phyloP scores from a whole-genome alignment of 2,329 filamentous ascomycete genomes.

The Diaporthe vexans region DNA sequence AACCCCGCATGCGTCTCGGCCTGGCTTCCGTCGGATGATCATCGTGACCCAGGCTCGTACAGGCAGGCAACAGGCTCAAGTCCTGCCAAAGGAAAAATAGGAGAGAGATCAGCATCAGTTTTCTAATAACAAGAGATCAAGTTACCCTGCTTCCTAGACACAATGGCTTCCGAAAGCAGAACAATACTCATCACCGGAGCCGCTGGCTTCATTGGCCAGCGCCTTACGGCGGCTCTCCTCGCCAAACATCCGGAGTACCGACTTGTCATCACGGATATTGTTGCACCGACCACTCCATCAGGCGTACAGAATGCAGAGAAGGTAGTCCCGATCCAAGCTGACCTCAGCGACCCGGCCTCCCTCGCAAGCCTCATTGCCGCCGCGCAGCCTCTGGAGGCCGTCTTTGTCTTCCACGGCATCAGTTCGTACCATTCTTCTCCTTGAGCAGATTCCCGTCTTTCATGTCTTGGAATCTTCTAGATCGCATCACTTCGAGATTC shows the following conservation, averaged over 20 bases:
- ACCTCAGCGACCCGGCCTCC: slow-evolving; percentile 38
- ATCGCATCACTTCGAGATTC: background rate
- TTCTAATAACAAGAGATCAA: too few relatives aligned
- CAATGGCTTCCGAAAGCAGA: slow-evolving; percentile 35
- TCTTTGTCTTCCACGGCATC: slow-evolving; percentile 72
- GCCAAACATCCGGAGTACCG: slow-evolving; percentile 53
- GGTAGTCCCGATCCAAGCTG: slow-evolving; percentile 36
- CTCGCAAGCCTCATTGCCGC: slow-evolving; percentile 37
- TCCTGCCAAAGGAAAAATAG: background rate
- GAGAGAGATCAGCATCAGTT: background rate
- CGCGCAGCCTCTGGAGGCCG: slow-evolving; percentile 43
- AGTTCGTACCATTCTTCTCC: background rate
- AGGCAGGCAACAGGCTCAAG: background rate
- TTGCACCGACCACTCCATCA: slow-evolving; percentile 25
- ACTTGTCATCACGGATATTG: slow-evolving; percentile 67
- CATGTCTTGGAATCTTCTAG: background rate
- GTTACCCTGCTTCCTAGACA: background rate
- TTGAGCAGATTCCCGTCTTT: too few relatives aligned
- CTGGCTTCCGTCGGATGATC: background rate
- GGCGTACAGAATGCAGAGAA: slow-evolving; percentile 6
- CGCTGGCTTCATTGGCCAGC: slow-evolving; percentile 75
- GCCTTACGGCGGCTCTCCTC: slow-evolving; percentile 69
- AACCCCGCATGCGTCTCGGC: slow-evolving; percentile 25
- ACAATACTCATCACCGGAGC: slow-evolving; percentile 73
- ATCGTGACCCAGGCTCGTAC: background rate